A percentile compares a stretch with the other conserved stretches of the same genome.
Conservation (phyloP, 2,329 filamentous ascomycete genomes). For the Fusarium proliferatum region DNA sequence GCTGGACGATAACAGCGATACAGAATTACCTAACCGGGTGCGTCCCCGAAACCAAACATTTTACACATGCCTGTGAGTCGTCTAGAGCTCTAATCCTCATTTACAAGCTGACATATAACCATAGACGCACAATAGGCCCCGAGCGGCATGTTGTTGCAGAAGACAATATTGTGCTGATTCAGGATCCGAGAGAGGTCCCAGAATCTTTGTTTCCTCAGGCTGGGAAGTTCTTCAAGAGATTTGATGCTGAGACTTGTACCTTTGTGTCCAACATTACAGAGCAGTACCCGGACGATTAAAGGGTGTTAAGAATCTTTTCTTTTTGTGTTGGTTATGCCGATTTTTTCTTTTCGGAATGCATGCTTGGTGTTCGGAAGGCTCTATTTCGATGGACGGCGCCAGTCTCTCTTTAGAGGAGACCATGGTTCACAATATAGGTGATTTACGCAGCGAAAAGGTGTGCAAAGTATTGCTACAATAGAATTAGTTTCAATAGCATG, state of each 20-base stretch:
- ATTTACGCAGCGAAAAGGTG: background rate
- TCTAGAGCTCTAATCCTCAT: background rate
- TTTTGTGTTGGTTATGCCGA: background rate
- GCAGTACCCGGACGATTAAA: slow-evolving; percentile 86
- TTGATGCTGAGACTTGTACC: slow-evolving; percentile 70
- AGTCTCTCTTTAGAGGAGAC: background rate
- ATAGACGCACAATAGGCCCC: slow-evolving; percentile 49
- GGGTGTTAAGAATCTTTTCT: background rate
- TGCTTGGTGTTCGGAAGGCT: slow-evolving; percentile 5
- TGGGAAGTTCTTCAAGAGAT: slow-evolving; percentile 89
- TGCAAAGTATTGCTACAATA: background rate
- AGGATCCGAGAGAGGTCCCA: slow-evolving; percentile 59
- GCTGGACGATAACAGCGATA: slow-evolving; percentile 43
- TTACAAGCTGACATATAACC: slow-evolving; percentile 10
- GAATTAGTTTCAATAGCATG: slow-evolving; percentile 15
- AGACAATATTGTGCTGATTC: slow-evolving; percentile 79
- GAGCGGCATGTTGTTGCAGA: slow-evolving; percentile 63
- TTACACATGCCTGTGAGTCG: slow-evolving; percentile 80
- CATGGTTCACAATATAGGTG: background rate
- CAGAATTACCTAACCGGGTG: slow-evolving; percentile 43
- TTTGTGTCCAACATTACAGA: slow-evolving; percentile 87
- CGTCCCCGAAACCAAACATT: slow-evolving; percentile 69
- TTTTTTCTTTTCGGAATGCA: slow-evolving; percentile 3
- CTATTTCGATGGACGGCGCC: background rate
- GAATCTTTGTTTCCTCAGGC: slow-evolving; percentile 73